phyloP scores from a whole-genome alignment of 2,329 filamentous ascomycete species.

The Trichoderma atroviride region DNA sequence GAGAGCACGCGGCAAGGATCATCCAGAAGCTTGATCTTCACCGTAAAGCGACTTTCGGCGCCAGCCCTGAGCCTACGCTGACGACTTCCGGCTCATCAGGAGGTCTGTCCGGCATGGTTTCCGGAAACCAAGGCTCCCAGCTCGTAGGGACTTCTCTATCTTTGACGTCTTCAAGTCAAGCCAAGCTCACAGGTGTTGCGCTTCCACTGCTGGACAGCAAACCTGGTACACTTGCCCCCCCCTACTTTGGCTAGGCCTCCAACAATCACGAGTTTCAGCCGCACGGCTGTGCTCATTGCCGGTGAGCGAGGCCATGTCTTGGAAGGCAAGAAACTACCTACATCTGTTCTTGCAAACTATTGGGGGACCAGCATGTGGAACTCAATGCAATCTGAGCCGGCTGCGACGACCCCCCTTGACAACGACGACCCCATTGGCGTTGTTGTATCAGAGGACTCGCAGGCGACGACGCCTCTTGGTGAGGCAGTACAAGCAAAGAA shows the following conservation, averaged over 20 bases:
- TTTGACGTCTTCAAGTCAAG: conserved; percentile 35
- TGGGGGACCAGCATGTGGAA: conserved; percentile 88
- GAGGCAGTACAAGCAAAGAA: conserved; percentile 34
- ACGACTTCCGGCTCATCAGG: conserved; percentile 48
- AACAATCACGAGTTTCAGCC: conserved; percentile 81
- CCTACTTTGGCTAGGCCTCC: conserved; percentile 82
- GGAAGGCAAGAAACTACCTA: conserved; percentile 73
- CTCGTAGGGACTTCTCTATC: conserved; percentile 61
- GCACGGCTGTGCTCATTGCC: conserved; percentile 78
- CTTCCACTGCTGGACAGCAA: conserved; percentile 49
- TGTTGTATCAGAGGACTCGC: conserved; percentile 40
- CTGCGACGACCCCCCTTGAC: conserved; percentile 39
- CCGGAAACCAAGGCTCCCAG: conserved; percentile 58
- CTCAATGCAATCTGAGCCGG: conserved; percentile 35
- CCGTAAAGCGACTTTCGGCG: conserved; percentile 69
- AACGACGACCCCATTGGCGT: conserved; percentile 49
- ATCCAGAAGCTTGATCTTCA: conserved; percentile 93
- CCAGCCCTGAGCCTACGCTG: conserved; percentile 44
- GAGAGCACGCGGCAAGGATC: conserved; percentile 83
- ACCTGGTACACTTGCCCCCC: conserved; percentile 74
- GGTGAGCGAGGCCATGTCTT: conserved; percentile 72
- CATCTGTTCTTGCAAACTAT: conserved; percentile 86
- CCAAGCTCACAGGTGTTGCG: conserved; percentile 37
- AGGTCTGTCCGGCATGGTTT: conserved; percentile 84
- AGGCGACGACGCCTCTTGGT: conserved; percentile 36